Base-by-base conservation (phyloP, 2,329 filamentous ascomycete genomes). In the Torrubiella hemipterigena region DNA sequence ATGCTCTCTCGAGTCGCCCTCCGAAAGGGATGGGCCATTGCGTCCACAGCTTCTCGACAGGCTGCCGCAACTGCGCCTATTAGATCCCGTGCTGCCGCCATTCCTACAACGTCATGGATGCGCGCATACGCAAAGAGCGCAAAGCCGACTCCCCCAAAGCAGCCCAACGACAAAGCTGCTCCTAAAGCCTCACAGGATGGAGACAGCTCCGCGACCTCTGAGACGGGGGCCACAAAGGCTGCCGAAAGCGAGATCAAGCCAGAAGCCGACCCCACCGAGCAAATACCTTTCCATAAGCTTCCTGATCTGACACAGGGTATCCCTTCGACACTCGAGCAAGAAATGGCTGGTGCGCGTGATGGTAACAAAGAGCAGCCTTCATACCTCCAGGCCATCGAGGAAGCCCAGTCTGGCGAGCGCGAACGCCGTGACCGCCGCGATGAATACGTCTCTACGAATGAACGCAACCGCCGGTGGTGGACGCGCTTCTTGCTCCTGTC, bases 221-320 rank as follows among this genome's bases (percentile, higher is more conserved):
- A 19, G 20, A 20, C 30, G 28, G 11, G 24, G 9, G 17, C 28
- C 18, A 33, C 50, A n/a, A 39, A 37, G 10, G 31, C 45, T 6
- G 24, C 47, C 22, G 47, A 52, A 20, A 24, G 22, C 24, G 23
- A 37, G 32, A n/a, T 15, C 18, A n/a, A n/a, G n/a, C 34, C 36
- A 5, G 49, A 49, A 29, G 56, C 62, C 31, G 45, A 49, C 31
- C 55, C 61, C 29, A 46, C 49, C 30, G 55, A 61, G 31, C 44
- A 59, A 36, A 60, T 68, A 42, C 64, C 74, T 16, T 65, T 72
- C 31, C 69, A 78, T 46, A 78, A 83, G 32, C 72, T 95, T 10
- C 89, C 89, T 32, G 87, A 96, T 51, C 67, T 96, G 27, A 91
- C 85, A n/a, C 79, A 89, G 49, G 89, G 89, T 41, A 93, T 96